Evolutionary conservation across 495 filamentous ascomycete species (phyloP).

Genomic region (Trypethelium eluteriae): DNA sequence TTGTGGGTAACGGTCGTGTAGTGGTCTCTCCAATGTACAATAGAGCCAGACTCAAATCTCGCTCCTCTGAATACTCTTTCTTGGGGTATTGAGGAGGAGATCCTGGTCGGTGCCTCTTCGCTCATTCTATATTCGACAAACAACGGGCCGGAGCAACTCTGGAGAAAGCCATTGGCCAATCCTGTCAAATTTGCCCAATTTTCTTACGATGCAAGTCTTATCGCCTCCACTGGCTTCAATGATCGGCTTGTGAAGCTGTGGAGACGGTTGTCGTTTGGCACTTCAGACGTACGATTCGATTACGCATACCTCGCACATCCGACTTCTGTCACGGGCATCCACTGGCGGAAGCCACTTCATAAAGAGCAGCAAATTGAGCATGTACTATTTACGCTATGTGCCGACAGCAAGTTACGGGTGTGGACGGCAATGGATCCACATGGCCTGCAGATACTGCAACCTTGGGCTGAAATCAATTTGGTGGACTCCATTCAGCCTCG

Average conservation of each 20-base stretch:
- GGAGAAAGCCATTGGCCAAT: slow-evolving; percentile 65
- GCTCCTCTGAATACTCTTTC: slow-evolving; percentile 58
- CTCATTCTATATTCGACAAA: slow-evolving; percentile 62
- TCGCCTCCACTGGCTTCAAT: slow-evolving; percentile 71
- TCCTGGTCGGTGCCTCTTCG: slow-evolving; percentile 64
- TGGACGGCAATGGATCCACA: slow-evolving; percentile 76
- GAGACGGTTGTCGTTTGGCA: slow-evolving; percentile 76
- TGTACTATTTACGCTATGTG: slow-evolving; percentile 86
- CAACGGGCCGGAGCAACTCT: slow-evolving; percentile 46
- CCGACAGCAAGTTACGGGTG: slow-evolving; percentile 72
- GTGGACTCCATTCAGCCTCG: slow-evolving; percentile 60
- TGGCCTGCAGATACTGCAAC: slow-evolving; percentile 59
- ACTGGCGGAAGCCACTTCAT: slow-evolving; percentile 74
- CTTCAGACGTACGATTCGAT: slow-evolving; percentile 69
- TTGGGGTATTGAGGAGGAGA: slow-evolving; percentile 77
- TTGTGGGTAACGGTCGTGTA: slow-evolving; percentile 25
- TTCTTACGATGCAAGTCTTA: slow-evolving; percentile 75
- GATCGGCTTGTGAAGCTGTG: slow-evolving; percentile 89
- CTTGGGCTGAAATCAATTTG: slow-evolving; percentile 82
- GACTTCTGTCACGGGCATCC: slow-evolving; percentile 64
- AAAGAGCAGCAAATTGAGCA: slow-evolving; percentile 74
- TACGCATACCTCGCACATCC: slow-evolving; percentile 85
- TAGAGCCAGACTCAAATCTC: slow-evolving; percentile 36
- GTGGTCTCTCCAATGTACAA: slow-evolving; percentile 48
- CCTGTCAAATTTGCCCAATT: slow-evolving; percentile 69